Base-by-base conservation (phyloP, 441 rosid genomes). In the Brassica balearica region DNA sequence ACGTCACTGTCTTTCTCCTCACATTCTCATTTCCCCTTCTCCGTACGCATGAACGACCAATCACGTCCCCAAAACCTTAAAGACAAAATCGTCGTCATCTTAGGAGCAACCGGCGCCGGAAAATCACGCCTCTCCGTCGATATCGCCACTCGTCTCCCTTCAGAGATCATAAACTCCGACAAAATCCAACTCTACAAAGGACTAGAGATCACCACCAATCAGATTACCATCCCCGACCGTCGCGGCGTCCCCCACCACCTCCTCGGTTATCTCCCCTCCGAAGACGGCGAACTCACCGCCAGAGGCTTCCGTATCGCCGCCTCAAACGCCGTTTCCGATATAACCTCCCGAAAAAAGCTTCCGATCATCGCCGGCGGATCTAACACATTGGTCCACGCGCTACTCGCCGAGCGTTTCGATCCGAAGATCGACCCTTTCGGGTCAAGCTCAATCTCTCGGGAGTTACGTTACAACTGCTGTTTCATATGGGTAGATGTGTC, bases 61-160 rank as follows among this genome's bases (percentile, higher is more conserved):
- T 68, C 69, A 60, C 20, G 22, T 7, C 20, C 43, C 4, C 0
- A 1, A 1, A 48, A 46, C 34, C 77, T 62, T 1, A 82, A 82
- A 53, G 90, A 86, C n/a, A 95, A 88, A 82, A 55, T 90, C 48
- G 71, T 93, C n/a, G 92, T 93, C 27, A 82, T 95, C 67, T 73
- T 95, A 87, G 99, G 98, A 6, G 96, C 99, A 6, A 93, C 98
- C 56, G 98, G 99, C 10, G 81, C 88, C 17, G 99, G 98, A 15
- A 95, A 93, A 78, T 85, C 98, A 8, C 74, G 79, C 1, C 96
- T 91, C 12, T 91, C 97, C 60, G 71, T 95, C 83, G 96, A 95
- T 84, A 87, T 92, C 10, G 93, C 92, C 29, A 76, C 84, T 38
- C 75, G 74, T 15, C 84, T 87, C 59, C 75, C 72, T 25, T 79